These are phyloP conservation scores for Samsoniella hepiali DNA, from an alignment of 2,329 filamentous ascomycete species.

Conservation along the genomic window DNA sequence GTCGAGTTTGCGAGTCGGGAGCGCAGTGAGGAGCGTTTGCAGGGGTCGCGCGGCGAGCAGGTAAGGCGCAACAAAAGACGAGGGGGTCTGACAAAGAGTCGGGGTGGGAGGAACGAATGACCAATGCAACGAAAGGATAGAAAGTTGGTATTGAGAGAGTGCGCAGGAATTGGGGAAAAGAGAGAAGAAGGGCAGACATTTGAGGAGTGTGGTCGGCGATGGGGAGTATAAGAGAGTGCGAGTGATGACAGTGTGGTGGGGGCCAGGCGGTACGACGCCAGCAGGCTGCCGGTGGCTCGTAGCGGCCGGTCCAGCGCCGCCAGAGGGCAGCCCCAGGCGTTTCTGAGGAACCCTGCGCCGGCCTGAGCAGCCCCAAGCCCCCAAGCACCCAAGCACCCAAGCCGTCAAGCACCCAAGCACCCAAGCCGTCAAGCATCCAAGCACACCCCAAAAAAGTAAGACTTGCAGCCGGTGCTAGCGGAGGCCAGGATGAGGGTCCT, in stretches of 20 bases:
- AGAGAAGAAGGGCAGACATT: not conserved
- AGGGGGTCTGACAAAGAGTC: not conserved
- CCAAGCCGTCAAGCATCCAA: too few species aligned
- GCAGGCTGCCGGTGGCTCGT: not conserved
- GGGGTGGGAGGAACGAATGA: not conserved
- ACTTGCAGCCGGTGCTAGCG: not conserved
- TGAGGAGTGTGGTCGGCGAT: slow-evolving; percentile 16
- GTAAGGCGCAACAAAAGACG: not conserved
- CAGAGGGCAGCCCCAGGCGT: not conserved
- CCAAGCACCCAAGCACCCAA: too few species aligned
- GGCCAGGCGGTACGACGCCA: slow-evolving; percentile 12
- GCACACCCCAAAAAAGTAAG: not conserved
- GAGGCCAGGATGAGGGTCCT: not conserved
- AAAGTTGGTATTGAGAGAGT: not conserved
- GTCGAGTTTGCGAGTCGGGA: slow-evolving; percentile 3
- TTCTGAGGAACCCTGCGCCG: not conserved
- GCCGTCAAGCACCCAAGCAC: not conserved
- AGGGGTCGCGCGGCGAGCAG: not conserved
- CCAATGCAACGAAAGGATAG: slow-evolving; percentile 2
- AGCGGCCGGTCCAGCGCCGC: not conserved
- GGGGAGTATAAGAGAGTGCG: slow-evolving; percentile 13
- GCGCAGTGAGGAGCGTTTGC: slow-evolving; percentile 5
- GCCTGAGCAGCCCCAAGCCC: not conserved
- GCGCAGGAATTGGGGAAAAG: not conserved
- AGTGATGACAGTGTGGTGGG: slow-evolving; percentile 16